phyloP scores from a whole-genome alignment of 1,284 basidiomycete species.

The Schizopora paradoxa region DNA sequence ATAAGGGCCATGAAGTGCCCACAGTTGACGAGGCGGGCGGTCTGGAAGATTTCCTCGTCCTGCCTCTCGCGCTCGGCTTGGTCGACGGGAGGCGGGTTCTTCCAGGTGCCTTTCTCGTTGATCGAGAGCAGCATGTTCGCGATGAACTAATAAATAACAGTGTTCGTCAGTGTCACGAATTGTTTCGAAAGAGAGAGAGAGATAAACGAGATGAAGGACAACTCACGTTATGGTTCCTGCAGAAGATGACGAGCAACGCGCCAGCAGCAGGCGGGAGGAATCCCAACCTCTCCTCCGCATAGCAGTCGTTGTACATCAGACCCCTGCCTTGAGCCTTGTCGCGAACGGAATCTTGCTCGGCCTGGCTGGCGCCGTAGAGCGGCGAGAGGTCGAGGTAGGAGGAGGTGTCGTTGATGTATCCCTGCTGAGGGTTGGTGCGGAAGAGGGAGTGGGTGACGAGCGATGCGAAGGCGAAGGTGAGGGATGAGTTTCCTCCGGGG shows the following conservation, averaged over 20 bases:
- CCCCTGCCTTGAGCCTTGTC: constrained; percentile 38
- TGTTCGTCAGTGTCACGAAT: constrained; percentile 26
- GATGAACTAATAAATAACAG: constrained; percentile 36
- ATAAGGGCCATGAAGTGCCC: constrained; percentile 41
- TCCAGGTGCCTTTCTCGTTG: constrained; percentile 42
- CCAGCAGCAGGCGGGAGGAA: constrained; percentile 34
- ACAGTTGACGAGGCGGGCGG: constrained; percentile 46
- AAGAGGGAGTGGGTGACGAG: constrained; percentile 44
- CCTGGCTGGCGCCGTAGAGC: constrained; percentile 32
- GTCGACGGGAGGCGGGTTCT: constrained; percentile 31
- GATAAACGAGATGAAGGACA: constrained; percentile 35
- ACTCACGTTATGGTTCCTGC: constrained; percentile 24
- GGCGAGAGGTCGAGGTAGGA: constrained; percentile 47
- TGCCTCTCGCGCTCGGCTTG: constrained; percentile 28
- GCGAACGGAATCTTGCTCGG: constrained; percentile 34
- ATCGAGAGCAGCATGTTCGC: constrained; percentile 47
- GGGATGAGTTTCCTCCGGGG: constrained; percentile 42
- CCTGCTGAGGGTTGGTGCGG: constrained; percentile 33
- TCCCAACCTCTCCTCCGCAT: constrained; percentile 44
- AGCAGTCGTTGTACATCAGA: constrained; percentile 38
- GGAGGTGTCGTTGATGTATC: constrained; percentile 46
- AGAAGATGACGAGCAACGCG: constrained; percentile 33
- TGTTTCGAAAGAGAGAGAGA: constrained; percentile 40
- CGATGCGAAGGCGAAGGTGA: constrained; percentile 45
- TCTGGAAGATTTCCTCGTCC: constrained; percentile 54